These are phyloP conservation scores for Santalum album DNA, from an alignment of 164 flowering plant species.

Conservation along the genomic window DNA sequence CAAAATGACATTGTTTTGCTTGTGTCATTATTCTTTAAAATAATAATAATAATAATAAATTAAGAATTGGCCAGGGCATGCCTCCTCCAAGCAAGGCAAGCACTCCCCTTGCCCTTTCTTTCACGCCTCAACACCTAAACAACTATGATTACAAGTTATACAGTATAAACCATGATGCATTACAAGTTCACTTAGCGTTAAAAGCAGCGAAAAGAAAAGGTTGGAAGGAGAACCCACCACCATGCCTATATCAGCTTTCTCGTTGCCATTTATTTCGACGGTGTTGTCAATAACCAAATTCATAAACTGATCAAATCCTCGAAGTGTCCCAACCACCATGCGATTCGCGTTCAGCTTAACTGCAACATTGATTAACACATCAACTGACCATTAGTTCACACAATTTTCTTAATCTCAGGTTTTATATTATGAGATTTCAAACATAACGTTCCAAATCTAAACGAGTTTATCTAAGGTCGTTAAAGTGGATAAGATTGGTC, in stretches of 20 bases:
- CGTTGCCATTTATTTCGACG: conserved; percentile 55
- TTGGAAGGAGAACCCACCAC: conserved; percentile 40
- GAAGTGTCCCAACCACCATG: conserved; percentile 63
- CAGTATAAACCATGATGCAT: not conserved
- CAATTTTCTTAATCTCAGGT: no score
- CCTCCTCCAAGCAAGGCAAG: no score
- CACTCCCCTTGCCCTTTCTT: not conserved
- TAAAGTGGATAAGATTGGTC: no score
- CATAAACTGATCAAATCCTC: conserved; percentile 80
- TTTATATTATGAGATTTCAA: no score
- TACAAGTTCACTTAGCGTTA: not conserved
- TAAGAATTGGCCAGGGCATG: no score
- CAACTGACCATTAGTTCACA: no score
- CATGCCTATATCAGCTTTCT: conserved; percentile 69
- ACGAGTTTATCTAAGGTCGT: no score
- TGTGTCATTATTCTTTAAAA: no score
- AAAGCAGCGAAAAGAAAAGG: not conserved
- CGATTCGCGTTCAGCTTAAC: conserved; percentile 73
- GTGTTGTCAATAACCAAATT: conserved; percentile 72
- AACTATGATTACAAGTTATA: not conserved
- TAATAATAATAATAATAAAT: no score
- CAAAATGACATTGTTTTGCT: no score
- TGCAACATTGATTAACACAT: conserved; percentile 22
- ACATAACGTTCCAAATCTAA: no score
- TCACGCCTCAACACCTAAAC: not conserved